Evolutionary conservation across 768 basidiomycete species (phyloP).

Genomic region (Termitomyces bulborhizus): DNA sequence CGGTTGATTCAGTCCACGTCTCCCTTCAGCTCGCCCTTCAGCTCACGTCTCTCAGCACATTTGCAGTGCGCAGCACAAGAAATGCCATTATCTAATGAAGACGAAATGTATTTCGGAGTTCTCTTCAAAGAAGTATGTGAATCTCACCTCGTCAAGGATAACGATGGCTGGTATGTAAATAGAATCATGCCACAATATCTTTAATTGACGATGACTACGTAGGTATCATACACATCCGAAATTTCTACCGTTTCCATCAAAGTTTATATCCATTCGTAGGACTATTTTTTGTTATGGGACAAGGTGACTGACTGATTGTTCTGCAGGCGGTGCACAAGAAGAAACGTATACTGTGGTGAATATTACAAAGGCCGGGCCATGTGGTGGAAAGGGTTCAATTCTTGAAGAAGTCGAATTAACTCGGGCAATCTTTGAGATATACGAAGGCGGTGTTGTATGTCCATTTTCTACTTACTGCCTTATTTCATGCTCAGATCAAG

Average conservation of each 20-base stretch:
- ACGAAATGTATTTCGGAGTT: conserved; percentile 69
- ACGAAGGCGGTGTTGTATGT: conserved; percentile 81
- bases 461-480: not conserved
- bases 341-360: conserved; percentile 76
- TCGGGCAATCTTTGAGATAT: conserved; percentile 80
- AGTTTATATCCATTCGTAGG: conserved; percentile 62
- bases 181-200: not conserved
- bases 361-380: conserved; percentile 34
- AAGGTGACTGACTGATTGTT: conserved; percentile 1
- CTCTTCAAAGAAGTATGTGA: conserved; percentile 54
- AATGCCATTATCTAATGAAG: conserved; percentile 68
- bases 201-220: not conserved
- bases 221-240: conserved; percentile 85
- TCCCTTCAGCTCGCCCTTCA: not conserved
- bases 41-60: conserved; percentile 39
- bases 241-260: conserved; percentile 72
- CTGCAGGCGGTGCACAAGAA: conserved; percentile 57
- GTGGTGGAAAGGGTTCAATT: conserved; percentile 31
- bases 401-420: conserved; percentile 83
- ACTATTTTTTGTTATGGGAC: not conserved
- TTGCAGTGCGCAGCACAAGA: conserved; percentile 85
- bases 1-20: not conserved
- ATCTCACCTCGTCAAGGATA: conserved; percentile 52
- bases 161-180: conserved; percentile 68
- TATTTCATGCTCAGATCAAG: not conserved